Base-by-base conservation (phyloP, 495 filamentous ascomycete genomes). In the Trichoderma orchidacearum region DNA sequence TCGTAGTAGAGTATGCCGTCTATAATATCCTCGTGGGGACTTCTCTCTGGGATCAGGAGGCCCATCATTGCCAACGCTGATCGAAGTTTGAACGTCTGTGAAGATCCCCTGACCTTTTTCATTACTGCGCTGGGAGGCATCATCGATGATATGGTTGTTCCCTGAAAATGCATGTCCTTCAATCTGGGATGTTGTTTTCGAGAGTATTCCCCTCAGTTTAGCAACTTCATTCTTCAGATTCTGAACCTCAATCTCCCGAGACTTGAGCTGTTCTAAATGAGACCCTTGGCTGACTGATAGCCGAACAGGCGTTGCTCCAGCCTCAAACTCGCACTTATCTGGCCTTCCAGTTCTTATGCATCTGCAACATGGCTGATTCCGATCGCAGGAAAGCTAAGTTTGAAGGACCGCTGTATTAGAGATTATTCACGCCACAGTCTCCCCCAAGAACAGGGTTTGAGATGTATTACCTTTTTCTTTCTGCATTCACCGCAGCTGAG, bases 401-500 rank as follows among this genome's bases (percentile, higher is more conserved):
- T n/a, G 21, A 27, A n/a, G n/a, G n/a, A n/a, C n/a, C n/a, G n/a
- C n/a, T n/a, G n/a, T n/a, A n/a, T n/a, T n/a, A n/a, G n/a, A n/a
- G n/a, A n/a, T n/a, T n/a, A n/a, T n/a, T n/a, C n/a, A n/a, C n/a
- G n/a, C n/a, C n/a, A n/a, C n/a, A n/a, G n/a, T n/a, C n/a, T n/a
- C n/a, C n/a, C n/a, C n/a, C n/a, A n/a, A n/a, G n/a, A n/a, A n/a
- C n/a, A n/a, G n/a, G n/a, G 15, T n/a, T n/a, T 38, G 35, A 38
- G 35, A 12, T 17, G 21, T 5, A 13, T 17, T 58, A 63, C 63
- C 60, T 66, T 66, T 54, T 64, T 66, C 35, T 53, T 59, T 23
- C 62, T 59, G 29, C 64, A 66, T 56, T 64, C 64, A 3, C 51
- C 50, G 41, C 64, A 66, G 31, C 60, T 66, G 12, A 66, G 36